Conservation (phyloP, 148 eudicot genomes). For the Amaranthus palmeri region DNA sequence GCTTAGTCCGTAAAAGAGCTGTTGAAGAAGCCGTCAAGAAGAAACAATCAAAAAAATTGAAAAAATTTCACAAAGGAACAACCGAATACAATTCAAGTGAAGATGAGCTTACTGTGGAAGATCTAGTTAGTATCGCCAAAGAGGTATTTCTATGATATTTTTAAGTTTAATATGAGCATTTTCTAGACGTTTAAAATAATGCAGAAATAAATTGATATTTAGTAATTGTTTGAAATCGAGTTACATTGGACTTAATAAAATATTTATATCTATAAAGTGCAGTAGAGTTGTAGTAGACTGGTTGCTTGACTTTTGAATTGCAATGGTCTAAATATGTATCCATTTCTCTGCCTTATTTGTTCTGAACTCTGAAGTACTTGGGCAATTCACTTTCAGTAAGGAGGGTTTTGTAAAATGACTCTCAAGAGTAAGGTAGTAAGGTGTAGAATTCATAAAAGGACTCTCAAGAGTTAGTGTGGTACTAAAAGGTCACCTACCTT, state of each 20-base stretch:
- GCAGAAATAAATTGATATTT: not conserved
- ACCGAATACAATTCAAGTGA: conserved; percentile 32
- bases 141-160: conserved; percentile 43
- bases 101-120: conserved; percentile 69
- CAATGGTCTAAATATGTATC: not conserved
- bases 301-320: not conserved
- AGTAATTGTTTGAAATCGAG: not conserved
- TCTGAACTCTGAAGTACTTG: conserved; percentile 8
- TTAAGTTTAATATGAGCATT: not conserved
- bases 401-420: no score
- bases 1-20: conserved; percentile 20
- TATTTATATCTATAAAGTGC: no score
- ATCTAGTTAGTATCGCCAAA: conserved; percentile 67
- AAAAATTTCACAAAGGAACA: conserved; percentile 21
- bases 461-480: no score
- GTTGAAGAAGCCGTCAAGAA: conserved; percentile 10
- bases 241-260: no score
- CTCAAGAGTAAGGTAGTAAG: no score
- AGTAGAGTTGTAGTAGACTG: no score
- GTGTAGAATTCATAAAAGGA: no score
- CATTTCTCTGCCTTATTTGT: not conserved
- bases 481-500: no score
- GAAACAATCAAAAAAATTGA: conserved; percentile 20
- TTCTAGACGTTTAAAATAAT: not conserved
- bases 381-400: not conserved